Conservation (phyloP, 2,329 filamentous ascomycete genomes). For the Didymella pomorum region DNA sequence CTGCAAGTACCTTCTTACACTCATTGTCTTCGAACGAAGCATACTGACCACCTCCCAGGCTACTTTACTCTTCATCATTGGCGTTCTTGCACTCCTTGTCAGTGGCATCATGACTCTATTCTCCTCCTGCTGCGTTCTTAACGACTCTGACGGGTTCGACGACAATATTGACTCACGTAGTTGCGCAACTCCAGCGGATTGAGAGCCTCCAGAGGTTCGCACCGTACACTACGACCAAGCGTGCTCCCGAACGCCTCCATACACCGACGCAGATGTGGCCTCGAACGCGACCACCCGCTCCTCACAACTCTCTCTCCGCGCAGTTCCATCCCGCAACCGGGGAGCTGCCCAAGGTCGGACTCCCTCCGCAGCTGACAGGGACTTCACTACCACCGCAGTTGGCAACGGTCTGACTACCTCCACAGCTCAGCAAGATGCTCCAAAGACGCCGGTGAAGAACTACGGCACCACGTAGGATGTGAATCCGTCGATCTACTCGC, state of each 20-base stretch:
- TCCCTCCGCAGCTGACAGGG: too few relatives aligned
- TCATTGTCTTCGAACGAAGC: too few relatives aligned
- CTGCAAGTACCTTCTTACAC: not conserved
- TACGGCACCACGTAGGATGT: not conserved
- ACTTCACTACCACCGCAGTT: too few relatives aligned
- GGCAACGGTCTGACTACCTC: too few relatives aligned
- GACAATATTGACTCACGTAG: not conserved
- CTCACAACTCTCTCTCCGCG: conserved; percentile 3
- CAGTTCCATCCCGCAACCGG: not conserved
- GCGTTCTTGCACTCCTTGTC: not conserved
- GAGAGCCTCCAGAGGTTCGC: not conserved
- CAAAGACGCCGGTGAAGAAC: not conserved
- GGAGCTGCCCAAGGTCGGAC: not conserved
- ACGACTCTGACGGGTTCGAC: not conserved
- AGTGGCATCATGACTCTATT: conserved; percentile 2
- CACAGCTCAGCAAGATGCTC: not conserved
- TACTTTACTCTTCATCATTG: not conserved
- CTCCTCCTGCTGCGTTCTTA: not conserved
- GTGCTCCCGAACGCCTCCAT: not conserved
- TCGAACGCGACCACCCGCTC: not conserved
- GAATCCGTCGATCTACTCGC: not conserved
- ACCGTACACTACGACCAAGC: not conserved
- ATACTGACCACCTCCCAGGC: not conserved
- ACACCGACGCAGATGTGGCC: not conserved
- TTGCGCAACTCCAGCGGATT: not conserved